Evolutionary conservation across 2,329 filamentous ascomycete genomes (phyloP).

Genomic region (Venturia effusa): DNA sequence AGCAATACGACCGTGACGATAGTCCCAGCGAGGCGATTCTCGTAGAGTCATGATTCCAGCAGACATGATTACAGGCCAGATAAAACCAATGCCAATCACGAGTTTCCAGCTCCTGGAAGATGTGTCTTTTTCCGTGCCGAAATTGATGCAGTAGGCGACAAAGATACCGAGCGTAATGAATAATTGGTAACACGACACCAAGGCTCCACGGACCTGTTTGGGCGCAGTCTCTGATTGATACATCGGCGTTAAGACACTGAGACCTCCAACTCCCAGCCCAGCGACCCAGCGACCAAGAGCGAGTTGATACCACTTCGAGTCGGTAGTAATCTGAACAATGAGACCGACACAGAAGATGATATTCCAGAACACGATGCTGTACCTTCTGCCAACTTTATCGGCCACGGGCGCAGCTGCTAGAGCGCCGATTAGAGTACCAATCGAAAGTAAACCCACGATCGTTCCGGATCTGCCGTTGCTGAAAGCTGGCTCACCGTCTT

Average conservation of each 20-base stretch:
- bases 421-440: constrained; percentile 32
- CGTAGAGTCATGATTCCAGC: constrained; percentile 43
- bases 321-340: constrained; percentile 32
- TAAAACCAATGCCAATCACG: constrained; percentile 48
- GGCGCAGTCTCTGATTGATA: constrained; percentile 59
- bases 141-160: constrained; percentile 42
- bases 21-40: constrained; percentile 48
- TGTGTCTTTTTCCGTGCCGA: constrained; percentile 41
- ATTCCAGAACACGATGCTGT: constrained; percentile 39
- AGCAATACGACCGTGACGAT: constrained; percentile 43
- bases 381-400: constrained; percentile 39
- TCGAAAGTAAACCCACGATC: constrained; percentile 25
- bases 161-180: constrained; percentile 60
- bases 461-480: constrained; percentile 24
- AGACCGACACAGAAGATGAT: constrained; percentile 31
- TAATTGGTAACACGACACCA: constrained; percentile 55
- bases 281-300: constrained; percentile 37
- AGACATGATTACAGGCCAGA: constrained; percentile 45
- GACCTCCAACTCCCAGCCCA: constrained; percentile 32
- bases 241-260: constrained; percentile 42
- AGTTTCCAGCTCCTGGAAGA: constrained; percentile 51
- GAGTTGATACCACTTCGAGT: constrained; percentile 31
- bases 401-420: constrained; percentile 36
- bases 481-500: constrained; percentile 15
- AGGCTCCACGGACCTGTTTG: constrained; percentile 50